Base-by-base conservation (phyloP, 2,329 filamentous ascomycete species). In the Trichoderma sp. region DNA sequence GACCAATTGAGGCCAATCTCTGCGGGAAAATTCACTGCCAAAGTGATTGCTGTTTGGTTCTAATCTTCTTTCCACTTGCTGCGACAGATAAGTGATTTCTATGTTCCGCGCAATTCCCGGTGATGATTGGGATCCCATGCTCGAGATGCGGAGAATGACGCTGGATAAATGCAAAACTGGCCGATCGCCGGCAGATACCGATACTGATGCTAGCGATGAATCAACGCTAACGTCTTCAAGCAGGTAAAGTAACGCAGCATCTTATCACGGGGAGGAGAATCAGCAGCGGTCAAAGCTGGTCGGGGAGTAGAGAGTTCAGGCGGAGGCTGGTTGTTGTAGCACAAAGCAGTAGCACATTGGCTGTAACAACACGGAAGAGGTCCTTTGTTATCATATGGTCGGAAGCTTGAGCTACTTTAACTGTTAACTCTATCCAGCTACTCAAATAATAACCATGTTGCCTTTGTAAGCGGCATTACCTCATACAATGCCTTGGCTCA, bases 141-240 rank as follows among this genome's bases (percentile, higher is more conserved):
- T 41, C 29, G 12, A 73, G 60, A 65, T 73, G 71, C 41, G 71
- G 71, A 73, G 71, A 72, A 50, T 41, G 38, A 27, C 35, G 56
- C 56, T 71, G 60, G 38, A 59, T 59, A 59, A 59, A 69, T 69
- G 66, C 21, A 29, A 4, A 27, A 27, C 38, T 45, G 14, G 60
- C 60, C 60, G 71, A 73, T 64, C 56, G 59, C 59, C 71, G 71
- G 69, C 69, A 56, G 60, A 65, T 65, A 41, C 60, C 60, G 60
- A 45, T 65, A 60, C 18, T 16, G 60, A 24, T 64, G 59, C 59
- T 64, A 64, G 24, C 24, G 41, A 64, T 53, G 56, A 53, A 27
- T 33, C 45, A 73, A 56, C 53, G 45, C 71, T 73, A 65, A 73
- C 71, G 71, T 60, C 71, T 73, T 73, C 21, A 29, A 65, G 71